Evolutionary conservation across 805 yeast genomes (phyloP).

Genomic region (Yarrowia porcina): DNA sequence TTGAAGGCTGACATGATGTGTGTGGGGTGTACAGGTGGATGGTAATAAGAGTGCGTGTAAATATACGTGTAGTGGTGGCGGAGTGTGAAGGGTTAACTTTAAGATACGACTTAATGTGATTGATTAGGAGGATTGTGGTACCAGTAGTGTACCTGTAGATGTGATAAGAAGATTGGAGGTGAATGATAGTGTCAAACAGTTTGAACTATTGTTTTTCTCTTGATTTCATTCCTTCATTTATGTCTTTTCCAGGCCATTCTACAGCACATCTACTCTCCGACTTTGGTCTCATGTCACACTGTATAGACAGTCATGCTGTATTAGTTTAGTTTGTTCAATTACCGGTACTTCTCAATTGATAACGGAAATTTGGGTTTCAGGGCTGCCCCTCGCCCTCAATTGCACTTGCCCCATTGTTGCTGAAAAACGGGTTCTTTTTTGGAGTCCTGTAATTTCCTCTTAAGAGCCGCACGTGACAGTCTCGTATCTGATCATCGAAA

Average conservation of each 20-base stretch:
- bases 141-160: neutral
- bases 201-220: neutral
- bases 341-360: neutral
- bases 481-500: neutral
- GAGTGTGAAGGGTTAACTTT: conserved; percentile 13
- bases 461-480: neutral
- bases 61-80: conserved; percentile 17
- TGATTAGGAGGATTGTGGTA: too few relatives aligned
- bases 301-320: neutral
- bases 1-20: conserved; percentile 33
- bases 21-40: neutral
- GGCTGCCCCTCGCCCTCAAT: neutral
- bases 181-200: neutral
- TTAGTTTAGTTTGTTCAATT: neutral
- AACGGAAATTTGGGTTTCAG: neutral
- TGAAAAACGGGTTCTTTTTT: too few relatives aligned
- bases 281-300: neutral
- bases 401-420: neutral
- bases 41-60: neutral
- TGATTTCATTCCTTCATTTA: neutral
- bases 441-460: neutral
- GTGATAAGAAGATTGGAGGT: neutral
- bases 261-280: neutral
- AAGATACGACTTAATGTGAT: conserved; percentile 11
- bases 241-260: neutral